Evolutionary conservation across 169 alveolate species (phyloP), one percentile per base, ranked within the genome.

Genomic region (Amoebophrya sp.): DNA sequence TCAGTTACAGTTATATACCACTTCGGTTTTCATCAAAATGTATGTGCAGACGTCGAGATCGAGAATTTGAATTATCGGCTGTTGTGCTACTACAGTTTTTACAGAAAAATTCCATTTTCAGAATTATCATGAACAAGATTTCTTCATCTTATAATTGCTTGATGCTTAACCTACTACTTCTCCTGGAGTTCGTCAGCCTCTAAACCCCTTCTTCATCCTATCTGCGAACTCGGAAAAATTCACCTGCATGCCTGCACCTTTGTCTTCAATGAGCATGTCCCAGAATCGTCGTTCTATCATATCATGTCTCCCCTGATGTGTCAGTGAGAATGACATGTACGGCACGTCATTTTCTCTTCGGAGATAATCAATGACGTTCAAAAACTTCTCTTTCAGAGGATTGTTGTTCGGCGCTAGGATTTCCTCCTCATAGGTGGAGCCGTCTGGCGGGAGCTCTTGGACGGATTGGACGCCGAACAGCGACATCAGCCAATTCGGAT

Each of bases 211-310:
- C n/a, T n/a, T n/a, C n/a, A n/a, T 65, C 18, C 83, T 29, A 26
- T 65, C 83, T 1, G 83, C 83, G 83, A 65, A 65, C n/a, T 65
- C 83, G 10, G 18, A 36, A 36, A 26, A 65, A 36, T 65, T 65
- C 33, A 65, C 83, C n/a, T 65, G 83, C 83, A 65, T 65, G 33
- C 83, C 83, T 1, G 83, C 83, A 29, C 83, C 83, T 26, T 65
- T 65, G 26, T 65, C 83, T 18, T 65, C 83, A 36, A 65, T 65
- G 12, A 65, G 83, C 36, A 65, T 12, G 3, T 65, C 83, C 83
- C 83, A 65, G 83, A 65, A 65, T 36, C n/a, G 18, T 6, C 83
- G 83, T 18, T 65, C 83, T 29, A 65, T 65, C 39, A 6, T 26
- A 26, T 65, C 83, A 36, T 65, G 83, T 6, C 83, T 29, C 33